Base-by-base conservation (phyloP, 495 filamentous ascomycete species). In the Xeromyces bisporus region DNA sequence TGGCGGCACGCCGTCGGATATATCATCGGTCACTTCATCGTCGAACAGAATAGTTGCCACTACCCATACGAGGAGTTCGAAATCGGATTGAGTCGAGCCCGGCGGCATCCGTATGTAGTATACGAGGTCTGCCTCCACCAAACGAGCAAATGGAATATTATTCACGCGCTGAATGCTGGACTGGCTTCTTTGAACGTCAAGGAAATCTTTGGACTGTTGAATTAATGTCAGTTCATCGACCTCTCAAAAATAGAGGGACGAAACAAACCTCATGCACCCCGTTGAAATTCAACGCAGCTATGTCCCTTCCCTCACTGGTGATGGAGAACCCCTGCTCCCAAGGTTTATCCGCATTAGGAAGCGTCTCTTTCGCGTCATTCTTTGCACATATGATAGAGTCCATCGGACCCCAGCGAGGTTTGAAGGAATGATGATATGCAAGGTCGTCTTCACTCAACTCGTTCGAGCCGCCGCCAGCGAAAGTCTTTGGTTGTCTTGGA, bases 11-110 rank as follows among this genome's bases (percentile, higher is more conserved):
- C 55, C 53, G 1, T 48, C 56, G 3, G 58, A 60, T 18, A 58
- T 57, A 11, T 62, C 57, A 28, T 60, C 50, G 23, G 66, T 55
- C 5, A 64, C 50, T 6, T 67, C 49, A 10, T 77, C 69, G 37
- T 93, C 85, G 46, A 89, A 96, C 12, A 97, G 67, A 17, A 93
- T 68, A 29, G 76, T 74, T n/a, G 80, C 77, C 32, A 94, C 64
- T 27, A 56, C 51, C 60, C 60, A 64, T 3, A 56, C 39, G 37
- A 60, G 20, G 35, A 54, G 44, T 39, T 64, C 59, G 28, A 52
- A 41, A 12, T 54, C 46, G 5, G 45, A 43, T 17, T 40, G 37
- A 3, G 37, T 30, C 15, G 41, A 36, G 32, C 32, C 39, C 12
- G 47, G 41, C 0, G 46, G 39, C 32, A 51, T 40, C 44, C 58